Evolutionary conservation across 495 filamentous ascomycete genomes (phyloP), one percentile per base, ranked within the genome.

Genomic region (Aspergillus hancockii): DNA sequence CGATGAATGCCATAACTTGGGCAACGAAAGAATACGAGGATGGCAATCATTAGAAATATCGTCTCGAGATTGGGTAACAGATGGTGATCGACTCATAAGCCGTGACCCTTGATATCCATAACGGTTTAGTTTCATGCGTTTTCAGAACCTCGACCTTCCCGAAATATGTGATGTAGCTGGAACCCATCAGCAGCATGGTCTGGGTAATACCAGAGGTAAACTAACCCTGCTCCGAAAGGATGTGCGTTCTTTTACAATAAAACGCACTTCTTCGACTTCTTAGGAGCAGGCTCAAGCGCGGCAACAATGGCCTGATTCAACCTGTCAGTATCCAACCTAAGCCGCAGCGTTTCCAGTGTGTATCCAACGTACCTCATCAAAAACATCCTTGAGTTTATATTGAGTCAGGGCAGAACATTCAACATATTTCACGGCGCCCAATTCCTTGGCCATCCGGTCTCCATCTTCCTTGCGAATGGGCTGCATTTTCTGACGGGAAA

Each of bases 371-470:
- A 97, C 93, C 90, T 98, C 94, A 65, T 98, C 94, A 74, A 98
- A 98, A 28, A 98, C 94, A 71, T 98, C 95, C 82, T 98, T 98
- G 54, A 98, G 79, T 77, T 97, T 97, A 76, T 93, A 96, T 80
- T 98, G 94, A 38, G 94, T 98, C 74, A 98, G 77, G 32, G 94
- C 94, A 68, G 92, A 96, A 78, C 94, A 98, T 78, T 98, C 94
- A 52, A 98, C 94, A 61, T 98, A 98, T 80, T 97, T 97, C 57
- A 98, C 92, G 8, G 94, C 94, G 47, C 91, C 91, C 13, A 98
- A 78, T 52, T 98, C 93, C 79, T 91, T 96, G 0, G 95, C 95
- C 90, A 98, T 97, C 60, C 85, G 79, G 71, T 98, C 95, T 31
- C 95, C 94, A 64, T 97, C 92, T 71, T 96, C 92, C 74, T 89